These are phyloP conservation scores for Ophiostoma novo-ulmi DNA, from an alignment of 2,329 filamentous ascomycete genomes.

Conservation along the genomic window DNA sequence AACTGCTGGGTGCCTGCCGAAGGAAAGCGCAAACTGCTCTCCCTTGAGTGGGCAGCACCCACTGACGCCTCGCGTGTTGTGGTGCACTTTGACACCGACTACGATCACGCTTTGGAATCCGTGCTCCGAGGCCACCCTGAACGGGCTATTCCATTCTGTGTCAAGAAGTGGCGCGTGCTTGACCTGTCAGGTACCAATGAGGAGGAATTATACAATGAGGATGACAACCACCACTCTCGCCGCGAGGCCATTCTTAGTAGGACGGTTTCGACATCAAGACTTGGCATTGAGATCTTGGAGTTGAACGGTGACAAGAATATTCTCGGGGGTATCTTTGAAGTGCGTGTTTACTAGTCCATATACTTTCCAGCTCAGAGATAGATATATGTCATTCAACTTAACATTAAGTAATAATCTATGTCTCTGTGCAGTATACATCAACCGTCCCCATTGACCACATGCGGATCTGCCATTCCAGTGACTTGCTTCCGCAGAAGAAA, in stretches of 20 bases:
- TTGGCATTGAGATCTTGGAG: constrained; percentile 29
- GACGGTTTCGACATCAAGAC: constrained; percentile 12
- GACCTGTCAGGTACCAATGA: constrained; percentile 27
- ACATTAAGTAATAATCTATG: not conserved
- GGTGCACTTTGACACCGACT: constrained; percentile 31
- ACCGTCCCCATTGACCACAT: constrained; percentile 27
- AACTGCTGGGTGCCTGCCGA: constrained; percentile 24
- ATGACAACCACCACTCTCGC: constrained; percentile 29
- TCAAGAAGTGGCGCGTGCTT: constrained; percentile 27
- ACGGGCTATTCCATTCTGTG: constrained; percentile 28
- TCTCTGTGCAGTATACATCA: constrained; percentile 20
- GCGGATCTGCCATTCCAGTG: constrained; percentile 30
- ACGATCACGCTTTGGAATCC: constrained; percentile 30
- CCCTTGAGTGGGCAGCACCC: constrained; percentile 25
- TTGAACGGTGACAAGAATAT: constrained; percentile 29
- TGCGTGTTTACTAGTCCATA: constrained; percentile 21
- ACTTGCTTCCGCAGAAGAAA: constrained; percentile 30
- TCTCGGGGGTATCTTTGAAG: constrained; percentile 29
- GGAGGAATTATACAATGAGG: constrained; percentile 27
- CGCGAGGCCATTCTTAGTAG: constrained; percentile 26
- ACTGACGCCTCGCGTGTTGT: constrained; percentile 23
- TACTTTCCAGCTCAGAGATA: no score
- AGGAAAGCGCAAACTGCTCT: constrained; percentile 21
- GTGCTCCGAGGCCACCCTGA: constrained; percentile 31
- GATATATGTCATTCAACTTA: no score